phyloP scores from a whole-genome alignment of 805 yeast species.

The Saccharomycopsis amapae region DNA sequence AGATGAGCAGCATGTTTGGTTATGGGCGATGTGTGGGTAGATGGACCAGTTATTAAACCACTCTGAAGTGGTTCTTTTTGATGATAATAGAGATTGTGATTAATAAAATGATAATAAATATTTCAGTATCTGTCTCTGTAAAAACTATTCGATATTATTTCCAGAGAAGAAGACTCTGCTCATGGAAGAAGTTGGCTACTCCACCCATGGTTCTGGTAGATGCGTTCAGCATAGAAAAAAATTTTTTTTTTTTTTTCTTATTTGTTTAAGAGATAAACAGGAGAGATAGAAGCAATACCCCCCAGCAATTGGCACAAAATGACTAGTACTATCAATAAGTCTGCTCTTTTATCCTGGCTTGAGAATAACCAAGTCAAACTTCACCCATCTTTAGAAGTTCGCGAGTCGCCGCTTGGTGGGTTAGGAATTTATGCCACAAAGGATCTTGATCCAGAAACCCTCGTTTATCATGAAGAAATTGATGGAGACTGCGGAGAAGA shows the following conservation, averaged over 20 bases:
- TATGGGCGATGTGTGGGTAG: too few species aligned
- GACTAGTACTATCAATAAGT: conserved; percentile 14
- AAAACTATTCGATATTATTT: too few species aligned
- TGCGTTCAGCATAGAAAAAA: neutral
- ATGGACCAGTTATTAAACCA: too few species aligned
- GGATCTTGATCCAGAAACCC: conserved; percentile 32
- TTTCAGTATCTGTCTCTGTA: too few species aligned
- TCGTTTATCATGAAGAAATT: conserved; percentile 1
- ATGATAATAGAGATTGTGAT: too few species aligned
- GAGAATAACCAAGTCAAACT: conserved; percentile 9
- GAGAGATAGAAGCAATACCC: neutral
- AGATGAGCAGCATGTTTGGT: too few species aligned
- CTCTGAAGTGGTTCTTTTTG: too few species aligned
- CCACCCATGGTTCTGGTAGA: too few species aligned
- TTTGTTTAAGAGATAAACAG: too few species aligned
- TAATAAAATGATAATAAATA: too few species aligned
- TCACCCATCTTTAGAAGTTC: conserved; percentile 32
- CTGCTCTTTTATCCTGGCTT: conserved; percentile 11
- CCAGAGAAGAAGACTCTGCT: too few species aligned
- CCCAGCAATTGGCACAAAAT: conserved; percentile 2
- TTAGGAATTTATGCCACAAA: conserved; percentile 61
- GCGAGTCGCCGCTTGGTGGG: conserved; percentile 51
- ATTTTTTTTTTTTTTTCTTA: neutral
- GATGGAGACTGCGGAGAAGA: conserved; percentile 21
- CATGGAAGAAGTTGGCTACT: too few species aligned